Evolutionary conservation across 2,329 filamentous ascomycete species (phyloP).

Genomic region (Phaeosphaeriaceae sp.): DNA sequence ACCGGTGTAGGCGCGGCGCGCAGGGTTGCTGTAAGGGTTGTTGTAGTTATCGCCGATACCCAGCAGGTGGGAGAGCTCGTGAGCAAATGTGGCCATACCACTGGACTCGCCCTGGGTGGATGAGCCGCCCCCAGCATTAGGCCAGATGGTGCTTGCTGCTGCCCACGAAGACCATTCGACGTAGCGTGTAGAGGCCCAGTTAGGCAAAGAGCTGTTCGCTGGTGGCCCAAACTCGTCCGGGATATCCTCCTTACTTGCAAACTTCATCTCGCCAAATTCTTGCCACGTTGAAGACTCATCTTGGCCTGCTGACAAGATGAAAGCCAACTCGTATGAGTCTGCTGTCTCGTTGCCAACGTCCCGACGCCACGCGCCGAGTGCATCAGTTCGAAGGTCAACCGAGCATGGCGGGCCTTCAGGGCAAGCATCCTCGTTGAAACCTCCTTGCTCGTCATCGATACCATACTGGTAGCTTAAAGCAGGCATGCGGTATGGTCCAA

Average conservation of each 20-base stretch:
- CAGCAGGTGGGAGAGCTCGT: conserved; percentile 62
- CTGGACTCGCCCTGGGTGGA: conserved; percentile 63
- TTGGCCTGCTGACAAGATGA: conserved; percentile 63
- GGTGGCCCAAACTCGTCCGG: conserved; percentile 61
- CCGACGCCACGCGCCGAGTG: conserved; percentile 58
- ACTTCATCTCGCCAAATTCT: conserved; percentile 65
- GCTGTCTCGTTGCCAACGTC: conserved; percentile 62
- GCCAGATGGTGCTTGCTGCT: conserved; percentile 61
- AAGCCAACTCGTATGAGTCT: conserved; percentile 59
- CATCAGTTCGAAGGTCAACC: conserved; percentile 59
- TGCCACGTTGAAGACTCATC: conserved; percentile 66
- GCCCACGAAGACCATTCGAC: conserved; percentile 65
- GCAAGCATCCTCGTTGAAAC: conserved; percentile 60
- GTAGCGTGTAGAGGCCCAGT: conserved; percentile 61
- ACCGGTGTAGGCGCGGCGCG: conserved; percentile 59
- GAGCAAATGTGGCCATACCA: conserved; percentile 62
- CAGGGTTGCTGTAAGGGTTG: conserved; percentile 59
- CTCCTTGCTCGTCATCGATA: conserved; percentile 52
- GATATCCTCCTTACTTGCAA: conserved; percentile 56
- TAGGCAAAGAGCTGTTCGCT: conserved; percentile 50
- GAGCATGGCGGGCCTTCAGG: conserved; percentile 55
- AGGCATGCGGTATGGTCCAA: conserved; percentile 62
- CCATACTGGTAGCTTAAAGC: conserved; percentile 60
- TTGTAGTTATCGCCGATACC: conserved; percentile 65
- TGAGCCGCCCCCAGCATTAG: conserved; percentile 61